Percentiles rank a stretch among this genome's conserved stretches.
phyloP scores from a whole-genome alignment of 306 rosid species.

The Prunus campanulata region DNA sequence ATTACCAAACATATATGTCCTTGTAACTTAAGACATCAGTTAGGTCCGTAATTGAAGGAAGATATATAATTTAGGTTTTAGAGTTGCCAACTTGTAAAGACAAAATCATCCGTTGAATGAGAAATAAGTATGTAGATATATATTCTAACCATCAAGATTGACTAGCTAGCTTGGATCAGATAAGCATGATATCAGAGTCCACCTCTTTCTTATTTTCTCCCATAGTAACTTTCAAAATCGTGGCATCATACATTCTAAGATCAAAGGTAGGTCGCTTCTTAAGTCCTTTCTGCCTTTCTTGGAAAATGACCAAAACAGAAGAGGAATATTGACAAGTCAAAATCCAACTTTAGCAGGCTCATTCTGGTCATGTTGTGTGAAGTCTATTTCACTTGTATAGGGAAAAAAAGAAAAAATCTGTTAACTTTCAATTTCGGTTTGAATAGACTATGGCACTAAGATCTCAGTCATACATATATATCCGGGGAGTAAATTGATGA shows the following conservation, averaged over 20 bases:
- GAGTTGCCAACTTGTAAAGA: neutral
- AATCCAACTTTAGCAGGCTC: neutral
- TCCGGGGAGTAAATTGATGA: no score
- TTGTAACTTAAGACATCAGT: neutral
- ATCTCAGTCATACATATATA: no score
- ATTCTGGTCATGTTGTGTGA: neutral
- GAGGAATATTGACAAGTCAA: neutral
- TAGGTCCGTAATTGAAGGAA: neutral
- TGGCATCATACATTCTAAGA: neutral
- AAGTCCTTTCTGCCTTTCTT: neutral
- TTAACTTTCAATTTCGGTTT: neutral
- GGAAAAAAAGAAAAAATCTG: neutral
- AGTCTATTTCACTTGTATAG: neutral
- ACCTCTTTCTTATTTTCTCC: neutral
- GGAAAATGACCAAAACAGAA: neutral
- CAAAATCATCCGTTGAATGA: neutral
- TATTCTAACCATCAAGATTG: neutral
- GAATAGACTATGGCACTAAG: neutral
- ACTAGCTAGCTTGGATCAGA: neutral
- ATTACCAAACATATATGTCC: neutral
- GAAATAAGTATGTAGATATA: neutral
- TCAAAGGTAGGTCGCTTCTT: slow-evolving; percentile 7
- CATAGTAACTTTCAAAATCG: slow-evolving; percentile 12
- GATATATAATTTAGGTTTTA: neutral
- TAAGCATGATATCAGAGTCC: neutral